Evolutionary conservation across 1,139 yeast genomes (phyloP), one percentile per base, ranked within the genome.

Genomic region (Kodamaea anthophila): DNA sequence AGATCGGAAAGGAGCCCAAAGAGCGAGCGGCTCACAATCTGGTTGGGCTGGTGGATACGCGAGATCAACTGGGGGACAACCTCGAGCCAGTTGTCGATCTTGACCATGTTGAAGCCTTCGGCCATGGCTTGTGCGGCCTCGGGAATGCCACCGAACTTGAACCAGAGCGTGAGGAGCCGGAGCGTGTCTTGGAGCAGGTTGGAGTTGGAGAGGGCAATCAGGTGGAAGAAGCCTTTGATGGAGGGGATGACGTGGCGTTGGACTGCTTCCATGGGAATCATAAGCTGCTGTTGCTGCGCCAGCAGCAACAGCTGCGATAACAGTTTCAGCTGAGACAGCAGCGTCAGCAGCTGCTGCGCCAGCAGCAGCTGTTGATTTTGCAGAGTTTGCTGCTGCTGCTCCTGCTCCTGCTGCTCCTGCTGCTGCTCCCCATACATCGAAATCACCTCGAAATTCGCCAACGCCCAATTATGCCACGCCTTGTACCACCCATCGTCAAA

Each of bases 391-490:
- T 46, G 62, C 10, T 42, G 35, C 34, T 46, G 56, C 31, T 47
- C 57, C 49, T 49, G 46, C 14, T 41, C 46, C 24, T 46, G 62
- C 10, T 42, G 35, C 19, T 48, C 43, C n/a, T 32, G 37, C 23
- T 49, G 51, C 31, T 60, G 67, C 9, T 71, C 57, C 0, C 77
- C 70, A 42, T 65, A 65, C 30, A 81, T 66, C 0, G 96, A 82
- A 16, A 91, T 84, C 2, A 88, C 96, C 49, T 88, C 96, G 52
- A 87, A 93, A 53, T 93, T 93, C 1, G 98, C 96, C 46, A 93
- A 63, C 0, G 98, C 98, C 99, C 99, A 93, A 49, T 87, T 88
- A 50, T 93, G 99, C 98, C 98, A 93, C 13, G 98, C 98, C 48
- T 93, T 91, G 51, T 93, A 93, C 96, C 98, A 93, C 24, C 74